Evolutionary conservation across 2,329 filamentous ascomycete genomes (phyloP).

Genomic region (Fonsecaea multimorphosa): DNA sequence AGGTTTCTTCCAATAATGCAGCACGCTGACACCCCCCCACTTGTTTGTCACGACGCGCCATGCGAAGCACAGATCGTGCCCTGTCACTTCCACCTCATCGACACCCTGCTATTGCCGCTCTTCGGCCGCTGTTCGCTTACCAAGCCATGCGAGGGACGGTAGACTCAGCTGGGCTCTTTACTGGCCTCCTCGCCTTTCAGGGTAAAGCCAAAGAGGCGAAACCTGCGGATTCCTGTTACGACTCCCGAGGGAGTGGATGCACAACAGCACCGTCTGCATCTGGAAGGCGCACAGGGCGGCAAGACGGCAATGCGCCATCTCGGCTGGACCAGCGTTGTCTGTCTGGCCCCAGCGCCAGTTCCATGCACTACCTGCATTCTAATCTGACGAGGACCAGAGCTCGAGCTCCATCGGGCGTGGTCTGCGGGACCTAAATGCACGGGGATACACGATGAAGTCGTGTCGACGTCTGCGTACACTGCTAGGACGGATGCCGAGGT

Average conservation of each 20-base stretch:
- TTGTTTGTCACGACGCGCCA: conserved; percentile 2
- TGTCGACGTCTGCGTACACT: background rate
- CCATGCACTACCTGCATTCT: background rate
- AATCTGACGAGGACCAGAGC: background rate
- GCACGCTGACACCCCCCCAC: conserved; percentile 5
- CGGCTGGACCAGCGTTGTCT: background rate
- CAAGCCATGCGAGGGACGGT: conserved; percentile 18
- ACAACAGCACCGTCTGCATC: conserved; percentile 5
- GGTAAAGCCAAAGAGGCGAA: background rate
- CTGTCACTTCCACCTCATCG: background rate
- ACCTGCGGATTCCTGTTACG: conserved; percentile 4
- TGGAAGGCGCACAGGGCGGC: conserved; percentile 5
- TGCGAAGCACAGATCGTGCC: conserved; percentile 6
- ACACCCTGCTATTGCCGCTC: background rate
- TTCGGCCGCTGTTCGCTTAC: conserved; percentile 16
- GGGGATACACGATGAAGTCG: background rate
- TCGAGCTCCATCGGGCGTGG: background rate
- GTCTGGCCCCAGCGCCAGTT: background rate
- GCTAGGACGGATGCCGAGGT: background rate
- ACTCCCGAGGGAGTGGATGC: too few relatives aligned
- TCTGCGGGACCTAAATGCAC: background rate
- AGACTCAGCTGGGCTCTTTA: background rate
- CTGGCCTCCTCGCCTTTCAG: background rate
- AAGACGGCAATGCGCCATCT: background rate
- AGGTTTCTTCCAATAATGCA: conserved; percentile 2